Evolutionary conservation across 2,329 filamentous ascomycete genomes (phyloP), one percentile per base, ranked within the genome.

Genomic region (Alternaria sp.): DNA sequence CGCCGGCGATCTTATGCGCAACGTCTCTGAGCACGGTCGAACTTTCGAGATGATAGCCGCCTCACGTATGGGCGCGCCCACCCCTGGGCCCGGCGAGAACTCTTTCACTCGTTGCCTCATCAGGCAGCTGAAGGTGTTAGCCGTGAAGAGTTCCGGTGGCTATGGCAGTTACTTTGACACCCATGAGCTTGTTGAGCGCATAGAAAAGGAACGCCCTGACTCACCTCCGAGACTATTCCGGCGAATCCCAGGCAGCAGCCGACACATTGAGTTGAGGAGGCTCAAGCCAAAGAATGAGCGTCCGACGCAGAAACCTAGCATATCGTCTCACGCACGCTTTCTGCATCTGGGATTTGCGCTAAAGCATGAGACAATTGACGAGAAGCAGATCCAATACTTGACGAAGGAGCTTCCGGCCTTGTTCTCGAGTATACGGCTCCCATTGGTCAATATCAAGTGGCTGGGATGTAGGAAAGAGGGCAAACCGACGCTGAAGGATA

Each of bases 1-100:
- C 40, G 67, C 72, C 13, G 65, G 67, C 54, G 62, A 72, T 50
- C 54, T 61, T 17, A 26, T 68, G 17, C 59, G 64, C 12, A 64
- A 51, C 17, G 54, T 62, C 26, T 9, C 46, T 1, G 54, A 65
- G 19, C 26, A 15, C 17, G 46, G 51, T 17, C 49, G 64, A 32
- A 61, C 54, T 3, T 66, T 59, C 17, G 64, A 68, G 43, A 44
- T 44, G 43, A 44, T 44, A 44, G 43, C 43, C 43, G 43, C 43
- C 6, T 44, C 43, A 8, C 4, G 3, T 44, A 44, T 44, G 1
- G 43, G 43, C 5, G 43, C 17, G 5, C 43, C 43, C 10, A 44
- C 43, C 10, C 43, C 43, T 13, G 43, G 5, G 43, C 43, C 43
- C 43, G 43, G 43, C 4, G 43, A 44, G 17, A 44, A 44, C 17